phyloP scores from a whole-genome alignment of 2,329 filamentous ascomycete species.

The Xylaria sp. region DNA sequence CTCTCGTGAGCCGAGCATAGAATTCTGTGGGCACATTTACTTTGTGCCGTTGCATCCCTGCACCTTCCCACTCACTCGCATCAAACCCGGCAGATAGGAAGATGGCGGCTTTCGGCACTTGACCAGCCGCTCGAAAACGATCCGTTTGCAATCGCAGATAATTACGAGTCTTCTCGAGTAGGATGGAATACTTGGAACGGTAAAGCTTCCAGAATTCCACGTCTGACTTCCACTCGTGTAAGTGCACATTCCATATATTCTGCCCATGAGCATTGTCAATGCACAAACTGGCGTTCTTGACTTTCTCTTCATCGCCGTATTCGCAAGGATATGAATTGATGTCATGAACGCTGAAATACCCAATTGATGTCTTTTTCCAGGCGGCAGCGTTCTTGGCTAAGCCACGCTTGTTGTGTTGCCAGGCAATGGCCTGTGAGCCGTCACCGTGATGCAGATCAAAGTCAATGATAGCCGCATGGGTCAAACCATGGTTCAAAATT shows the following conservation, averaged over 20 bases:
- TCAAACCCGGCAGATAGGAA: constrained; percentile 98
- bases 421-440: constrained; percentile 94
- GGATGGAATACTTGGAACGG: constrained; percentile 76
- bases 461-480: constrained; percentile 92
- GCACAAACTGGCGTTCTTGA: constrained; percentile 92
- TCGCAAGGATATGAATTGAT: constrained; percentile 99
- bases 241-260: constrained; percentile 94
- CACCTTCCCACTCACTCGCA: constrained; percentile 92
- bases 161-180: constrained; percentile 82
- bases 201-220: constrained; percentile 92
- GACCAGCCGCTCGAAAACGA: constrained; percentile 67
- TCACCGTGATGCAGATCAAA: constrained; percentile 94
- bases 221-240: constrained; percentile 85
- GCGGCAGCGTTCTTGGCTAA: constrained; percentile 76
- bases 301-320: constrained; percentile 89
- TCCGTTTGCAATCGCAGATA: constrained; percentile 81
- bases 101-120: constrained; percentile 82
- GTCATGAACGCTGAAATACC: constrained; percentile 96
- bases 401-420: constrained; percentile 85
- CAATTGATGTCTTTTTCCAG: constrained; percentile 87
- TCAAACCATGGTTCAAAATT: constrained; percentile 83
- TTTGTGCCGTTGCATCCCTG: constrained; percentile 93
- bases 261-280: constrained; percentile 95
- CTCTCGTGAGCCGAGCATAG: constrained; percentile 89
- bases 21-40: constrained; percentile 98